Percentiles rank a stretch among this genome's conserved stretches.
These are phyloP conservation scores for Rhizoctonia solani DNA, from an alignment of 1,284 basidiomycete species.

Conservation along the genomic window DNA sequence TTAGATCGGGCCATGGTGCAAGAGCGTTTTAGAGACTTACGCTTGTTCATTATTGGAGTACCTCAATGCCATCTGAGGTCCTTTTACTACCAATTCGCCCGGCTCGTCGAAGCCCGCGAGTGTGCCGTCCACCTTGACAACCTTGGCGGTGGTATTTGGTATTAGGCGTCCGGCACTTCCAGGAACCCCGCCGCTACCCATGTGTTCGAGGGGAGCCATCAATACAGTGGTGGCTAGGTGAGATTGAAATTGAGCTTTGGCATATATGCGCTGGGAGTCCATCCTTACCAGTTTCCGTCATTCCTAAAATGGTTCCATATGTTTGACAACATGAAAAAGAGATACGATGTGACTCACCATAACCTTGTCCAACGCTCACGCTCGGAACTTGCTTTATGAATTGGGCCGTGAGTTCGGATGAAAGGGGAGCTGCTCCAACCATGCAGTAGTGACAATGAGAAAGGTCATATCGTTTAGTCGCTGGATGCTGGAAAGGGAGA, in stretches of 20 bases:
- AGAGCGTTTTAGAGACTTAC: conserved; percentile 52
- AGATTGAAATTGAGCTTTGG: background rate
- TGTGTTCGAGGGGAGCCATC: conserved; percentile 29
- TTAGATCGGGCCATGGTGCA: background rate
- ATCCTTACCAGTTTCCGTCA: conserved; percentile 55
- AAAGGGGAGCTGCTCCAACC: conserved; percentile 74
- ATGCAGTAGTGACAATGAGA: conserved; percentile 62
- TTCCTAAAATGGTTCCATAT: conserved; percentile 47
- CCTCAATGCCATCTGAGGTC: conserved; percentile 60
- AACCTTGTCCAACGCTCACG: conserved; percentile 66
- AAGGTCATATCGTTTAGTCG: conserved; percentile 67
- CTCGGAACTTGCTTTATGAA: conserved; percentile 61
- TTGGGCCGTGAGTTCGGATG: conserved; percentile 62
- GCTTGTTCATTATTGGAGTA: conserved; percentile 61
- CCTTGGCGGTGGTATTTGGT: conserved; percentile 57
- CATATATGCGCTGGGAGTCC: background rate
- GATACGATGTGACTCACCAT: conserved; percentile 50
- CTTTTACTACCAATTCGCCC: conserved; percentile 64
- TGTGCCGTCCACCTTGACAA: conserved; percentile 64
- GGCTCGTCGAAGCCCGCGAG: conserved; percentile 63
- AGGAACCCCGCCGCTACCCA: conserved; percentile 48
- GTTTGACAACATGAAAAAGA: background rate
- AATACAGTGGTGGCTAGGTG: conserved; percentile 27
- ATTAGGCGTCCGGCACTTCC: conserved; percentile 64
- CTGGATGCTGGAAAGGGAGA: conserved; percentile 72